These are phyloP conservation scores for Hypoxylon sp. DNA, from an alignment of 2,329 filamentous ascomycete genomes.

Conservation along the genomic window DNA sequence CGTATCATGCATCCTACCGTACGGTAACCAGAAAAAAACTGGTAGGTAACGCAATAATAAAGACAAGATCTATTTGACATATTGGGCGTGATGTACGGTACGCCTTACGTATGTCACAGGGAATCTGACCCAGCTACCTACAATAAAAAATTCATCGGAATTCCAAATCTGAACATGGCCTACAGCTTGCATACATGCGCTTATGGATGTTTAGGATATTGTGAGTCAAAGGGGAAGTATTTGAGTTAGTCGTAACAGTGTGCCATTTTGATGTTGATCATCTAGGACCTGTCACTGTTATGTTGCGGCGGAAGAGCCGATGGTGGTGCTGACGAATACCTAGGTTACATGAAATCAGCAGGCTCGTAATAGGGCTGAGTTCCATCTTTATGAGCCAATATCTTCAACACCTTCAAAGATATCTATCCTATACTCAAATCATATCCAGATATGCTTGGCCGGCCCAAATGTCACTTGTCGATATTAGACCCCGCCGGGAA, in stretches of 20 bases:
- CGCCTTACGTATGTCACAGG: constrained; percentile 9
- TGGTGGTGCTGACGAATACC: constrained; percentile 10
- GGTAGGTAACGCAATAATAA: constrained; percentile 6
- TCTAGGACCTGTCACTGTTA: not conserved
- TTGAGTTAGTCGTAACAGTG: constrained; percentile 24
- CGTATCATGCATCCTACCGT: not conserved
- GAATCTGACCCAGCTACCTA: constrained; percentile 17
- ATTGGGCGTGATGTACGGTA: not conserved
- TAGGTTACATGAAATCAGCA: not conserved
- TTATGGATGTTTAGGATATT: not conserved
- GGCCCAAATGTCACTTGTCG: constrained; percentile 1
- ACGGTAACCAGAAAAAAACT: constrained; percentile 12
- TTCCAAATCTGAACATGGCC: constrained; percentile 22
- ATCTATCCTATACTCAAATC: not conserved
- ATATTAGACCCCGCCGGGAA: constrained; percentile 24
- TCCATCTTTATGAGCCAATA: constrained; percentile 6
- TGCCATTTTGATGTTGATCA: constrained; percentile 3
- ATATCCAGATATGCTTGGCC: constrained; percentile 1
- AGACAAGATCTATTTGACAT: constrained; percentile 22
- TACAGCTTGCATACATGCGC: constrained; percentile 13
- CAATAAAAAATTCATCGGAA: constrained; percentile 3
- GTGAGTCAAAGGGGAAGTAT: constrained; percentile 28
- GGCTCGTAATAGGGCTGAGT: constrained; percentile 1
- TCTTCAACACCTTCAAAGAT: constrained; percentile 5
- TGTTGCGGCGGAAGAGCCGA: not conserved